These are phyloP conservation scores for Xylariaceae sp. DNA, from an alignment of 2,329 filamentous ascomycete species.

Conservation along the genomic window DNA sequence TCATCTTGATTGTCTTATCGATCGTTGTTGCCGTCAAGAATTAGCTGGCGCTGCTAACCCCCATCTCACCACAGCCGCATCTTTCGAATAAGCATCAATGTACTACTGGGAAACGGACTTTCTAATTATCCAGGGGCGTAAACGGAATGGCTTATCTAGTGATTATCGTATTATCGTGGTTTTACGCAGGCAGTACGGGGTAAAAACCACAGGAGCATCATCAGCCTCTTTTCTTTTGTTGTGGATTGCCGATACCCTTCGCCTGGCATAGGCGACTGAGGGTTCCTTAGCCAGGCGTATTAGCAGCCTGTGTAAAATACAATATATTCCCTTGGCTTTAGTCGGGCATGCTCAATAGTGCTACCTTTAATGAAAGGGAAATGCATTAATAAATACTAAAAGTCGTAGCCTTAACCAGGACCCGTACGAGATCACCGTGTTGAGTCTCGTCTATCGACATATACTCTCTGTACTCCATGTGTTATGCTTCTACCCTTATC, in stretches of 20 bases:
- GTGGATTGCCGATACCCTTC: constrained; percentile 32
- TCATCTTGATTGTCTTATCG: constrained; percentile 64
- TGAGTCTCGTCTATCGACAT: no score
- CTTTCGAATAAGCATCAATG: constrained; percentile 5
- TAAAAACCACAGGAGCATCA: not conserved
- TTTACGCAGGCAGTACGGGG: not conserved
- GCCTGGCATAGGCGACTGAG: constrained; percentile 18
- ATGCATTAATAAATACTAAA: no score
- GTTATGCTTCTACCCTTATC: no score
- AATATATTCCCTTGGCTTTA: constrained; percentile 5
- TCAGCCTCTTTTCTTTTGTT: constrained; percentile 11
- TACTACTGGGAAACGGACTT: constrained; percentile 17
- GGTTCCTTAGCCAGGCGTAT: constrained; percentile 28
- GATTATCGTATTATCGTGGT: constrained; percentile 2
- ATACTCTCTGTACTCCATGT: no score
- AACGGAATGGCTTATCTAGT: constrained; percentile 5
- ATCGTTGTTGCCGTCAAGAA: constrained; percentile 62
- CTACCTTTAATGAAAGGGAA: no score
- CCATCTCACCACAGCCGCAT: no score
- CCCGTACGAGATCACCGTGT: no score
- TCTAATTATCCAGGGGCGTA: not conserved
- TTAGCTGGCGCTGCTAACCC: not conserved
- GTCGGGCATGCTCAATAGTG: not conserved
- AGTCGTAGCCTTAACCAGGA: no score
- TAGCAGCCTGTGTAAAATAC: constrained; percentile 34